Evolutionary conservation across 768 basidiomycete species (phyloP).

Genomic region (Russula foetens): DNA sequence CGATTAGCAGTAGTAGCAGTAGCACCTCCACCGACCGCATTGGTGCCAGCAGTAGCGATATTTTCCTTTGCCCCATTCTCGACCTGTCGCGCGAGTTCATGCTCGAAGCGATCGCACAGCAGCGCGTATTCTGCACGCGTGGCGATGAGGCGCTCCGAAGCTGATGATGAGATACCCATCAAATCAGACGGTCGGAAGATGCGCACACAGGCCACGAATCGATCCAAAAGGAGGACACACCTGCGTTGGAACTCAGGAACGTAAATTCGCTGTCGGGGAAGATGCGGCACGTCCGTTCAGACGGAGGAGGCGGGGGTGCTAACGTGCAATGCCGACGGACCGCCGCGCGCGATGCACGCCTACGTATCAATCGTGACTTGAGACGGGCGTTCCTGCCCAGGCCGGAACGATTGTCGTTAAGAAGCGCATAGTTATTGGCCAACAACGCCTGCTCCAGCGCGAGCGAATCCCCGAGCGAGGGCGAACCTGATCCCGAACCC

Average conservation of each 20-base stretch:
- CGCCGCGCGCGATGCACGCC: slow-evolving; percentile 43
- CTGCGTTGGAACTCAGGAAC: slow-evolving; percentile 54
- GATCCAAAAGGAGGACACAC: slow-evolving; percentile 48
- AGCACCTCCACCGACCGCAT: slow-evolving; percentile 21
- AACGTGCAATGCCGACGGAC: slow-evolving; percentile 36
- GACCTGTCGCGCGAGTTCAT: slow-evolving; percentile 64
- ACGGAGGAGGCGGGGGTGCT: slow-evolving; percentile 34
- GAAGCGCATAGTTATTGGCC: slow-evolving; percentile 29
- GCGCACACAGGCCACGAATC: slow-evolving; percentile 20
- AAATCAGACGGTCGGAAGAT: slow-evolving; percentile 15
- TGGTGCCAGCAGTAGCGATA: slow-evolving; percentile 30
- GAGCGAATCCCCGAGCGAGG: slow-evolving; percentile 59
- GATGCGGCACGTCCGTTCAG: slow-evolving; percentile 25
- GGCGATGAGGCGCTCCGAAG: slow-evolving; percentile 60
- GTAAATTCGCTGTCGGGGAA: slow-evolving; percentile 50
- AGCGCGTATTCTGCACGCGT: slow-evolving; percentile 61
- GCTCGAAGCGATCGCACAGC: slow-evolving; percentile 62
- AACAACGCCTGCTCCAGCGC: slow-evolving; percentile 75
- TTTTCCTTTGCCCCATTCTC: slow-evolving; percentile 45
- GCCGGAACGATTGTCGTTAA: neutral
- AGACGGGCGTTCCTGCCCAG: neutral
- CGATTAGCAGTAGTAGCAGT: slow-evolving; percentile 23
- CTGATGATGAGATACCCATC: slow-evolving; percentile 34
- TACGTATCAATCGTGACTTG: slow-evolving; percentile 41
- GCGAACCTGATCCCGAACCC: slow-evolving; percentile 59